These are phyloP conservation scores for Turritis glabra DNA, from an alignment of 345 rosid species.

Conservation along the genomic window DNA sequence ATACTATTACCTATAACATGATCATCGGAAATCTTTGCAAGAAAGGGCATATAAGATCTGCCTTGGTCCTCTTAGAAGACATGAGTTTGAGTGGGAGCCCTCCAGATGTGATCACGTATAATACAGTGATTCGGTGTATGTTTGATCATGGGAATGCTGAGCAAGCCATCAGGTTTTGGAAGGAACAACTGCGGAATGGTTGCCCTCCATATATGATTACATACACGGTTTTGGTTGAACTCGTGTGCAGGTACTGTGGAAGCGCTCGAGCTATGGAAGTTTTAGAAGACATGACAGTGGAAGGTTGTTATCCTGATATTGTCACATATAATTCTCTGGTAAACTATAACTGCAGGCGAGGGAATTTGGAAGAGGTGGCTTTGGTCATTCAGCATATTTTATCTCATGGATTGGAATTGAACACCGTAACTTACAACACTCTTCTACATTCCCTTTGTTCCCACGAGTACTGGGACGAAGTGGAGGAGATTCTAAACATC, in stretches of 20 bases:
- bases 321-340: conserved; percentile 72
- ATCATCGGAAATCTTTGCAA: conserved; percentile 71
- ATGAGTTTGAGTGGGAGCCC: conserved; percentile 80
- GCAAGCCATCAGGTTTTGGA: conserved; percentile 70
- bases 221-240: conserved; percentile 67
- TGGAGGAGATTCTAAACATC: conserved; percentile 59
- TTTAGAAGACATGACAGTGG: conserved; percentile 69
- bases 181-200: conserved; percentile 61
- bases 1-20: conserved; percentile 80
- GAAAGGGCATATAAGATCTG: conserved; percentile 55
- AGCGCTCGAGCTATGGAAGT: conserved; percentile 66
- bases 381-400: conserved; percentile 52
- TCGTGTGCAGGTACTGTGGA: conserved; percentile 79
- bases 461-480: conserved; percentile 71
- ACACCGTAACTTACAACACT: conserved; percentile 70
- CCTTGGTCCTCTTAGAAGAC: conserved; percentile 60
- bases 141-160: conserved; percentile 57
- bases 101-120: conserved; percentile 80
- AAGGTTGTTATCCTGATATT: conserved; percentile 82
- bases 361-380: conserved; percentile 59
- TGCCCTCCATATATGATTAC: conserved; percentile 74
- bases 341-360: conserved; percentile 59
- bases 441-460: conserved; percentile 68
- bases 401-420: conserved; percentile 65
- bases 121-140: conserved; percentile 67